Evolutionary conservation across 1,284 basidiomycete species (phyloP), one percentile per base, ranked within the genome.

Genomic region (Cutaneotrichosporon cavernicola): DNA sequence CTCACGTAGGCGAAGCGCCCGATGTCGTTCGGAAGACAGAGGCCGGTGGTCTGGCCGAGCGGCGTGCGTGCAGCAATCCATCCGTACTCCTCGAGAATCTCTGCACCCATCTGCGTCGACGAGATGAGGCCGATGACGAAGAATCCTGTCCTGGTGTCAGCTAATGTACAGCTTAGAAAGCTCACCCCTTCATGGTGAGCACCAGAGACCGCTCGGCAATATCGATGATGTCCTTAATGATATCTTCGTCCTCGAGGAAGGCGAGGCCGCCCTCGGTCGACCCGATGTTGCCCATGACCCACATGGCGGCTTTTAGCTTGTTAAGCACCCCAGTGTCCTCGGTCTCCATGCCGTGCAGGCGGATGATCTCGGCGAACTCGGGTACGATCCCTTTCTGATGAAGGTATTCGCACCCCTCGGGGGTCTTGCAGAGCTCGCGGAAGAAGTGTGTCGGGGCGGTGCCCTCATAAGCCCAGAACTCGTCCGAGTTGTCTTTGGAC

Each of bases 251-350:
- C 74, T 97, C 95, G 26, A 99, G 83, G 77, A 99, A 95, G 1
- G 89, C 89, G n/a, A 99, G 83, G 0, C 97, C 97, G 8, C 91
- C 88, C 69, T 89, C 87, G 0, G 91, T 91, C 0, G 96, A 88
- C 1, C 94, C 97, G 59, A 99, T 89, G 76, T 96, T 96, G 2
- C 96, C 97, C 64, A 99, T 89, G 1, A 93, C 92, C 97, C 97
- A 99, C 0, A 99, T 83, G 11, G 94, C 90, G 74, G 93, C 97
- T 81, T 99, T 99, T 62, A 99, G 81, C 78, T 91, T 92, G 72
- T 88, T 83, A 64, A 98, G 89, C 34, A 97, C 83, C 53, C 91
- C 90, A 22, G 86, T 80, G 76, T 99, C 94, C 62, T 89, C 86
- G 56, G 86, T 87, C 78, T 97, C 95, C 65, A 89, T 83, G 18